Evolutionary conservation across 2,329 filamentous ascomycete species (phyloP).

Genomic region (Botrytis sinoallii): DNA sequence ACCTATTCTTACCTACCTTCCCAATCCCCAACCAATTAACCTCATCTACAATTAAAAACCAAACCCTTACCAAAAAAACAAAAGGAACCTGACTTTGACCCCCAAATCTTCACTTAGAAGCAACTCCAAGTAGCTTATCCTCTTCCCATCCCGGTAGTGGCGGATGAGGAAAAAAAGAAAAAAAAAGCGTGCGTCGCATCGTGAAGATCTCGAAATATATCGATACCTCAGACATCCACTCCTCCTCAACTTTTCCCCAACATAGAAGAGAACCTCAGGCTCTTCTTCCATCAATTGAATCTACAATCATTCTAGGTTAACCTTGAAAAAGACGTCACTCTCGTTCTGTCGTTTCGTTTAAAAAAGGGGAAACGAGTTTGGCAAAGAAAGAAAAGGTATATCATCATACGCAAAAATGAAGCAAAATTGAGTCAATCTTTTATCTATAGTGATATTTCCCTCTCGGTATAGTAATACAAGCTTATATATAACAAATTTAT

Average conservation of each 20-base stretch:
- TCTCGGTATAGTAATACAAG: neutral
- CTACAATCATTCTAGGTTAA: neutral
- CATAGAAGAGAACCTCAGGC: neutral
- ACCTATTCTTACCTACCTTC: too few relatives aligned
- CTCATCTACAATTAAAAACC: too few relatives aligned
- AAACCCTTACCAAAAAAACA: too few relatives aligned
- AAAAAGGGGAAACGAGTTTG: neutral
- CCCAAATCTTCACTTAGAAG: neutral
- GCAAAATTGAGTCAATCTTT: neutral
- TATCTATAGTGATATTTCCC: neutral
- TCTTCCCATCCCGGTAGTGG: neutral
- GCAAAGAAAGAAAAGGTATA: neutral
- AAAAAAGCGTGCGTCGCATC: neutral
- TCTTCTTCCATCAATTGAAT: neutral
- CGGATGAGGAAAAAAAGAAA: neutral
- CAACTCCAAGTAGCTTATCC: neutral
- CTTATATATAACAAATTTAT: slow-evolving; percentile 2
- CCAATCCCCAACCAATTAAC: too few relatives aligned
- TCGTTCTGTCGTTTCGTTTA: neutral
- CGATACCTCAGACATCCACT: neutral
- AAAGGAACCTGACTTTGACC: too few relatives aligned
- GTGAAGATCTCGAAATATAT: neutral
- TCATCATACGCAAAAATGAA: neutral
- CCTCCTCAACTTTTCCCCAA: neutral
- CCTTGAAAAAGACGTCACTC: neutral